A percentile compares a stretch with the other conserved stretches of the same genome.
Conservation (phyloP, 78 protist genomes). For the Dictyostelium purpureum region DNA sequence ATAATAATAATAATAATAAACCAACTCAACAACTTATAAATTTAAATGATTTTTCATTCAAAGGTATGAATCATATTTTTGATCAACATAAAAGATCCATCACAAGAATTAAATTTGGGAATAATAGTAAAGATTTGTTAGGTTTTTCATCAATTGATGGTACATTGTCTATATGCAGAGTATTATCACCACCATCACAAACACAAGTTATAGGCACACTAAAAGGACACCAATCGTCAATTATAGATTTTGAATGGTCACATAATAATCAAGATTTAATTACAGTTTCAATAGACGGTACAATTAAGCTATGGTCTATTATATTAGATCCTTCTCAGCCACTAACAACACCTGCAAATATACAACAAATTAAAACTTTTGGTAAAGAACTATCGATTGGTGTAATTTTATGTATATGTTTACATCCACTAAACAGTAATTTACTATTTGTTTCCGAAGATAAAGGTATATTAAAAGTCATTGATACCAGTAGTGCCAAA, state of each 20-base stretch:
- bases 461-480: not conserved
- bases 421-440: slow-evolving; percentile 11
- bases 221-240: not conserved
- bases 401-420: not conserved
- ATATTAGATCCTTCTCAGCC: too few relatives aligned
- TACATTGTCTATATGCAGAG: not conserved
- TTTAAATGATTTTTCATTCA: slow-evolving; percentile 62
- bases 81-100: slow-evolving; percentile 54
- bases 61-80: slow-evolving; percentile 77
- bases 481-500: not conserved
- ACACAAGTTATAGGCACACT: not conserved
- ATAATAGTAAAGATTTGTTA: slow-evolving; percentile 34
- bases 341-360: not conserved
- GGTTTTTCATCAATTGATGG: slow-evolving; percentile 64
- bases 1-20: not conserved
- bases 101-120: slow-evolving; percentile 50
- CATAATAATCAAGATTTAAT: slow-evolving; percentile 23
- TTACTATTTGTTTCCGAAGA: slow-evolving; percentile 22
- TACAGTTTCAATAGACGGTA: slow-evolving; percentile 1
- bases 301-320: not conserved
- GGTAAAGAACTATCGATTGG: not conserved
- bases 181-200: not conserved
- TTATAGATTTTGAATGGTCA: slow-evolving; percentile 48
- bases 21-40: not conserved
- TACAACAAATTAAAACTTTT: not conserved